Base-by-base conservation (phyloP, 176 grass and related monocot species). In the Musa schizocarpa region DNA sequence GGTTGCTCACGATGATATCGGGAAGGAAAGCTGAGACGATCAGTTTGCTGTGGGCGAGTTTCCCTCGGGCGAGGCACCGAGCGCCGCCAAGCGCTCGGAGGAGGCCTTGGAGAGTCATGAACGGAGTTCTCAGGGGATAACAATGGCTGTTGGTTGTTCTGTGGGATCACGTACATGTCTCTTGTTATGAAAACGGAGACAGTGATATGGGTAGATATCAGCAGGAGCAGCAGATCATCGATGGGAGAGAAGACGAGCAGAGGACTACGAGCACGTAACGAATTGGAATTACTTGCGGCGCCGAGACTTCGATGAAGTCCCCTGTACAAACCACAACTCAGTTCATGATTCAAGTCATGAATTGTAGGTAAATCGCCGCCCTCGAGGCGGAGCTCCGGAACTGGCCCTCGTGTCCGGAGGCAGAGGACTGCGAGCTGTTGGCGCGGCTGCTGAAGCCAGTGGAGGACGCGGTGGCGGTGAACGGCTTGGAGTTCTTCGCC, bases 1-100 rank as follows among this genome's bases (percentile, higher is more conserved):
- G 75, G 75, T 67, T 77, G 50, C 50, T 66, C 49, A 50, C 13
- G 23, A 66, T 11, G 50, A 66, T n/a, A 63, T 77, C 62, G 12
- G 49, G 49, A 14, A 65, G 62, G 64, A 67, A 23, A 2, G 62
- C 59, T 7, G 75, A 77, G 1, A 77, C 13, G 11, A 77, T 29
- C n/a, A 66, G 26, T 27, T 67, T 77, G 6, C 49, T 48, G 11
- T 67, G 62, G 21, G 27, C 63, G 25, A 26, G 11, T 11, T 53
- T 77, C 17, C 49, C 59, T 53, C 51, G 0, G 13, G 10, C 24
- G 49, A 54, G 63, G 75, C 49, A 53, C 11, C 50, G 20, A 22
- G 20, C 21, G 53, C 17, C 7, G 50, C 61, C 43, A n/a, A 77
- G 75, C 23, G 63, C 22, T 13, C 49, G 61, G 21, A 67, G 62